phyloP scores from a whole-genome alignment of 139 green algal species.

The Pseudopediastrum boryanum region DNA sequence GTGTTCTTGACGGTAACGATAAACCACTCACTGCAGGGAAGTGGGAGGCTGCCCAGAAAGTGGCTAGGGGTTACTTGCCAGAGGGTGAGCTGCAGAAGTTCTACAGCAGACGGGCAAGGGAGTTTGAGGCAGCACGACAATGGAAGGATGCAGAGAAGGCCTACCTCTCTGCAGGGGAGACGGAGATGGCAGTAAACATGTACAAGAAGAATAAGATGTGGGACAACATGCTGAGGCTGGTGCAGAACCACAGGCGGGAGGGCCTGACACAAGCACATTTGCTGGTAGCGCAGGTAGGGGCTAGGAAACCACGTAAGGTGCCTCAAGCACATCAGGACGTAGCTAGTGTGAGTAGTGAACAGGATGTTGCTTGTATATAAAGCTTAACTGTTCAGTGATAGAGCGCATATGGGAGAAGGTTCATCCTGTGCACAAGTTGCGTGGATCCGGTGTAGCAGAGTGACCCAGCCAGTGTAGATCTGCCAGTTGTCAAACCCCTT shows the following conservation, averaged over 20 bases:
- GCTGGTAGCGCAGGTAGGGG: conserved; percentile 36
- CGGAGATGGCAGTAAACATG: conserved; percentile 82
- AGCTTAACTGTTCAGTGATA: too few species aligned
- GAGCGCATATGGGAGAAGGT: too few species aligned
- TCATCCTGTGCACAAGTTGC: too few species aligned
- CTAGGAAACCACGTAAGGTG: too few species aligned
- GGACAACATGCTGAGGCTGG: conserved; percentile 79
- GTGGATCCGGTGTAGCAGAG: too few species aligned
- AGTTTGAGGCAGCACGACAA: conserved; percentile 65
- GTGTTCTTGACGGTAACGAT: too few species aligned
- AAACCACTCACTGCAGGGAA: conserved; percentile 43
- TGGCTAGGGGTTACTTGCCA: conserved; percentile 74
- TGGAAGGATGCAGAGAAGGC: conserved; percentile 79
- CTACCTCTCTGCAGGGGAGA: conserved; percentile 70
- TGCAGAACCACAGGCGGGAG: conserved; percentile 64
- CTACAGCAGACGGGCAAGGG: conserved; percentile 50
- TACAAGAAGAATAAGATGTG: conserved; percentile 79
- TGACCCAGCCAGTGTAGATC: too few species aligned
- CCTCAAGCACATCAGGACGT: too few species aligned
- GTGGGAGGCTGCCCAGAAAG: conserved; percentile 81
- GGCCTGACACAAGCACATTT: conserved; percentile 57
- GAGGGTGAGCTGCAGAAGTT: conserved; percentile 66
- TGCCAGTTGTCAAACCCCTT: too few species aligned
- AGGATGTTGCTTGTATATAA: too few species aligned
- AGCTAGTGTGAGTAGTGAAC: too few species aligned